A percentile compares a stretch with the other conserved stretches of the same genome.
These are phyloP conservation scores for Russula brevipes DNA, from an alignment of 768 basidiomycete genomes.

Conservation along the genomic window DNA sequence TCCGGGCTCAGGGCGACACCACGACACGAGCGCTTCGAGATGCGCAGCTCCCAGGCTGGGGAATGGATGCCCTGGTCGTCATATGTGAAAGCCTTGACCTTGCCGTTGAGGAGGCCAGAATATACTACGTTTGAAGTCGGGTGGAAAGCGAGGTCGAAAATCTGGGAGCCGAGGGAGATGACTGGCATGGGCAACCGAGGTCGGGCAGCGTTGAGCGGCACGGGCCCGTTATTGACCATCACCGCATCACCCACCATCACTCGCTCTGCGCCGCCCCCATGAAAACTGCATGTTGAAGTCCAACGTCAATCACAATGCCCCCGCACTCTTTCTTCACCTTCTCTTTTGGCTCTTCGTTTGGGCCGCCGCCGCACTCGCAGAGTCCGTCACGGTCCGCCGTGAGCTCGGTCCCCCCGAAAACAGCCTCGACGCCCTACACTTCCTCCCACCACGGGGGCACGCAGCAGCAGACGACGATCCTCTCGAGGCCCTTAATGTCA, in stretches of 20 bases:
- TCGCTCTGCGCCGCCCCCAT: not conserved
- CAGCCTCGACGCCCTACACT: conserved; percentile 15
- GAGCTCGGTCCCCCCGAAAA: conserved; percentile 8
- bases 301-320: conserved; percentile 19
- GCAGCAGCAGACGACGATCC: conserved; percentile 34
- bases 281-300: not conserved
- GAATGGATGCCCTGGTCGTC: conserved; percentile 61
- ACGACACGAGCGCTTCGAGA: conserved; percentile 81
- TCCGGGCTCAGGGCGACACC: conserved; percentile 61
- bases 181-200: conserved; percentile 42
- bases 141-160: conserved; percentile 89
- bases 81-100: conserved; percentile 77
- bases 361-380: conserved; percentile 28
- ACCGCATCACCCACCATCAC: too few relatives aligned
- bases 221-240: too few relatives aligned
- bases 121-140: conserved; percentile 68
- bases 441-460: conserved; percentile 21
- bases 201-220: not conserved
- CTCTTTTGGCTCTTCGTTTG: conserved; percentile 24
- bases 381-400: conserved; percentile 27
- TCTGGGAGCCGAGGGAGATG: conserved; percentile 67
- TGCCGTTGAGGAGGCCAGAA: conserved; percentile 73
- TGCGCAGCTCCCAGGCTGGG: conserved; percentile 55
- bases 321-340: conserved; percentile 19
- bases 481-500: conserved; percentile 69